Conservation (phyloP, 2,329 filamentous ascomycete genomes). For the Apiospora phragmitis region DNA sequence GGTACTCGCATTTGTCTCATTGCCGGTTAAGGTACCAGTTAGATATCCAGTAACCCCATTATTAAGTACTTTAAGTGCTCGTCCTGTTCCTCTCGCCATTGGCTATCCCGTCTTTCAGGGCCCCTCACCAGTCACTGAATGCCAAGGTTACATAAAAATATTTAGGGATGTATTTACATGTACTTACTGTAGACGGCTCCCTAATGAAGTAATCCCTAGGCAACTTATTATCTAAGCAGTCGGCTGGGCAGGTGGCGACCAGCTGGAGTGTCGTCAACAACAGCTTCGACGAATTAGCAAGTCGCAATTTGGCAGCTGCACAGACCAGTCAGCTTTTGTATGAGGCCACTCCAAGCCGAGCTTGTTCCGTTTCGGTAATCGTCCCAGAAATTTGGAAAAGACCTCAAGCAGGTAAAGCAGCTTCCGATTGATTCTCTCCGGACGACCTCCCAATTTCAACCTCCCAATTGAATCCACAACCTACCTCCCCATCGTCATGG, state of each 20-base stretch:
- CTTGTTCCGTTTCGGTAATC: constrained; percentile 9
- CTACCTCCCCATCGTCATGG: constrained; percentile 51
- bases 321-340: not conserved
- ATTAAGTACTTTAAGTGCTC: too few relatives aligned
- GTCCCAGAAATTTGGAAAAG: constrained; percentile 23
- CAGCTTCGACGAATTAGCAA: constrained; percentile 5
- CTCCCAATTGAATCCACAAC: constrained; percentile 12
- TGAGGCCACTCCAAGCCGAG: constrained; percentile 5
- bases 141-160: too few relatives aligned
- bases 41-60: too few relatives aligned
- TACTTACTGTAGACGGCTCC: not conserved
- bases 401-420: constrained; percentile 19
- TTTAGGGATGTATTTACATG: too few relatives aligned
- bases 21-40: too few relatives aligned
- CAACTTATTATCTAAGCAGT: not conserved
- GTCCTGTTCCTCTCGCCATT: too few relatives aligned
- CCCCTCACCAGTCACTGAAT: too few relatives aligned
- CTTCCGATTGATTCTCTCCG: constrained; percentile 13
- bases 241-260: not conserved
- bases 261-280: not conserved
- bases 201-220: too few relatives aligned
- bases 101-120: too few relatives aligned
- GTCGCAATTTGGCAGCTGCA: constrained; percentile 7
- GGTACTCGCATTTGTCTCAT: too few relatives aligned
- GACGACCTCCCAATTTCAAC: constrained; percentile 2